Base-by-base conservation (phyloP, 2,329 filamentous ascomycete genomes). In the Xylariaceae sp. region DNA sequence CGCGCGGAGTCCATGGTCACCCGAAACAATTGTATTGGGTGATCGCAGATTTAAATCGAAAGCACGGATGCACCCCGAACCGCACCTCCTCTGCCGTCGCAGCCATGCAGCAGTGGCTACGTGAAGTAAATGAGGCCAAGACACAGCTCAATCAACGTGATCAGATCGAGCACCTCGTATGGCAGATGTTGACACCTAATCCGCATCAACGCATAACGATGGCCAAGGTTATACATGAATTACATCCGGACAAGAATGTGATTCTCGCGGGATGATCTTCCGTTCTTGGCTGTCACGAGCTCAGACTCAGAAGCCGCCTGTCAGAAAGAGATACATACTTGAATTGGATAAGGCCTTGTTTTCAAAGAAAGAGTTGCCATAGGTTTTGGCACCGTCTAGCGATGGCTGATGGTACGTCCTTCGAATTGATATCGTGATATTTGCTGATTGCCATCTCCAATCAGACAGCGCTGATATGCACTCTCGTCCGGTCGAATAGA, bases 101-200 rank as follows among this genome's bases (percentile, higher is more conserved):
- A 9, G 77, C 81, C 65, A 83, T 84, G 80, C 75, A 77, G 53
- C 71, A 74, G 53, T 84, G 80, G 80, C 71, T 84, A 44, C 70
- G 65, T 40, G 80, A 83, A 67, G 72, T 84, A 42, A 73, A 71
- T 43, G 74, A 77, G 44, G 77, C 76, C 19, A 72, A 76, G 58
- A 70, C 71, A 54, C 70, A 65, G 40, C 73, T 83, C 2, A 73
- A 77, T 62, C 57, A 64, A 5, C 70, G 71, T 29, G 78, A 83
- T 62, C 71, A 70, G 47, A 66, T 83, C 39, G 80, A 83, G 67
- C 68, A 73, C 12, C 66, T 83, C 7, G 74, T 82, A 12, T 69
- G 70, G 54, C 76, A 80, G 37, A 84, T 83, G 80, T 61, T 84
- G 55, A 71, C 71, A 5, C 75, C 79, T 3, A 76, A 78, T 51